Conservation (phyloP, 73 alveolate species). For the Stentor coeruleus region DNA sequence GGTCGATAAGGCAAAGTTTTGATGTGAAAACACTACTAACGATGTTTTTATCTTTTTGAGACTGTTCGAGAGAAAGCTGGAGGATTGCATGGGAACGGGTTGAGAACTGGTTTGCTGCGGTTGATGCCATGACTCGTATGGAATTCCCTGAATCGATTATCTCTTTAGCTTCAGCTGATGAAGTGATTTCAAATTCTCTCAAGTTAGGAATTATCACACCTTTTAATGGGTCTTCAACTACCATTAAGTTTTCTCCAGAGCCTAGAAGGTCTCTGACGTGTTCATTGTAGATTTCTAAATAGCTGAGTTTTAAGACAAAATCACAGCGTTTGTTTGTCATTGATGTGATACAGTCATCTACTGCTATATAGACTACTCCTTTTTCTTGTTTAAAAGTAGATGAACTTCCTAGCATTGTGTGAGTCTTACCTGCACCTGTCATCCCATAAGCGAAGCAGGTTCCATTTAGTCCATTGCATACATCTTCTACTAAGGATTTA, state of each 20-base stretch:
- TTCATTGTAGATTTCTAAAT: constrained; percentile 94
- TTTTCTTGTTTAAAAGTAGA: constrained; percentile 44
- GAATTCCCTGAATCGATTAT: background rate
- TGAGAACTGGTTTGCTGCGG: constrained; percentile 23
- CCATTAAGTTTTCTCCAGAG: constrained; percentile 64
- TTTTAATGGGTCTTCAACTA: constrained; percentile 88
- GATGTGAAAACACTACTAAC: constrained; percentile 39
- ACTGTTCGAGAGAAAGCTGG: constrained; percentile 45
- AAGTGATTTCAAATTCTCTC: constrained; percentile 31
- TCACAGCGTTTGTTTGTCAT: constrained; percentile 50
- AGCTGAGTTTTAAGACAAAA: constrained; percentile 73
- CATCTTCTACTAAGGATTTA: constrained; percentile 62
- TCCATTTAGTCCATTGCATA: constrained; percentile 76
- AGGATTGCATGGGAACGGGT: constrained; percentile 16
- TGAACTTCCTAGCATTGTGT: constrained; percentile 82
- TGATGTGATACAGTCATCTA: constrained; percentile 75
- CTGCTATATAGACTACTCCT: constrained; percentile 58
- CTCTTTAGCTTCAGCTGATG: constrained; percentile 58
- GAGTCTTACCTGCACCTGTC: constrained; percentile 92
- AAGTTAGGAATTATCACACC: constrained; percentile 88
- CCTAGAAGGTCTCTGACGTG: constrained; percentile 86
- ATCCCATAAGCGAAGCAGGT: constrained; percentile 91
- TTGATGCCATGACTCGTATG: constrained; percentile 9
- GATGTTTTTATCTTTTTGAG: background rate
- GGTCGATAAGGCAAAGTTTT: constrained; percentile 88